Evolutionary conservation across 306 rosid genomes (phyloP).

Genomic region (Vigna unguiculata): DNA sequence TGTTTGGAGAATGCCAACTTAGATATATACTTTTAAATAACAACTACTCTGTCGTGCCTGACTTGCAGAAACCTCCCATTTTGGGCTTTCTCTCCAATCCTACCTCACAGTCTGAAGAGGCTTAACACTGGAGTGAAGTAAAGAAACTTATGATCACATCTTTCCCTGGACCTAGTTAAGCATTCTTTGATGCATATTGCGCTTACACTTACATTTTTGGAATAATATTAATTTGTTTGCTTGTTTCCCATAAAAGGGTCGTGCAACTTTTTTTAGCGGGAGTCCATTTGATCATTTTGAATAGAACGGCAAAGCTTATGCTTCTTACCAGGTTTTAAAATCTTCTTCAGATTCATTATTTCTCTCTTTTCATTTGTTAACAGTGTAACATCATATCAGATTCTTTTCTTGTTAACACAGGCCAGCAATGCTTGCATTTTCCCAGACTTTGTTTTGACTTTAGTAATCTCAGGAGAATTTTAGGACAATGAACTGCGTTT

Average conservation of each 20-base stretch:
- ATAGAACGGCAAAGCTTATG: constrained; percentile 68
- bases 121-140: constrained; percentile 85
- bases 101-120: constrained; percentile 89
- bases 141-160: constrained; percentile 30
- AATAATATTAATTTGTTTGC: constrained; percentile 7
- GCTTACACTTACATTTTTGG: no score
- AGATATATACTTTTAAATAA: no score
- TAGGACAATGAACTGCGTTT: neutral
- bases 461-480: neutral
- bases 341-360: no score
- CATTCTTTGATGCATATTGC: no score
- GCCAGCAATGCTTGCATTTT: no score
- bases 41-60: constrained; percentile 26
- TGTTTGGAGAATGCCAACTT: no score
- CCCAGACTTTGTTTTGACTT: no score
- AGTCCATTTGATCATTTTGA: constrained; percentile 90
- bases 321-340: constrained; percentile 75
- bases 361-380: no score
- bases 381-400: no score
- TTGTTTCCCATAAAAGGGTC: constrained; percentile 57
- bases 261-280: constrained; percentile 90
- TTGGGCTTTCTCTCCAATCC: constrained; percentile 94
- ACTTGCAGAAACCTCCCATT: constrained; percentile 82
- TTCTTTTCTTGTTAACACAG: no score
- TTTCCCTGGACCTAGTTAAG: no score